Evolutionary conservation across 495 filamentous ascomycete species (phyloP).

Genomic region (Tuber umbilicatum): DNA sequence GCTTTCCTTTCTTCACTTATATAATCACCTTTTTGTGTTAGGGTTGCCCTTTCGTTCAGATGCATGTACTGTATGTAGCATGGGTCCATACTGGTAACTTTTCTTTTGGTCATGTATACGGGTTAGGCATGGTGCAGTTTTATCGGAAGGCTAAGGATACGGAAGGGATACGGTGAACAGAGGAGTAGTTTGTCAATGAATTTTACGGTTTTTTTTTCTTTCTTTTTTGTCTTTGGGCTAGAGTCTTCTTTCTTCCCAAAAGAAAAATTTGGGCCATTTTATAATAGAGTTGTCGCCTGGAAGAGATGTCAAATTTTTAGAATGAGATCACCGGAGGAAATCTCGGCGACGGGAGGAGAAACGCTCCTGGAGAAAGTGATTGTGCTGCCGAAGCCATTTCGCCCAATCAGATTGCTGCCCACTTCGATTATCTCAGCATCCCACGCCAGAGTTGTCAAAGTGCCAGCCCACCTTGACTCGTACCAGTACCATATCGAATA

Average conservation of each 20-base stretch:
- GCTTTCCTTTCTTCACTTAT: slow-evolving; percentile 7
- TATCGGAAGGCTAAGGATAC: not conserved
- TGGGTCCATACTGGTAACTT: not conserved
- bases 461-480: not conserved
- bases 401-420: slow-evolving; percentile 20
- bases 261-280: not conserved
- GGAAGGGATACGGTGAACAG: not conserved
- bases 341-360: not conserved
- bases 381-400: not conserved
- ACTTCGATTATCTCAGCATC: slow-evolving; percentile 31
- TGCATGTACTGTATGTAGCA: slow-evolving; percentile 3
- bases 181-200: not conserved
- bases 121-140: not conserved
- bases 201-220: slow-evolving; percentile 14
- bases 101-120: not conserved
- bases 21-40: slow-evolving; percentile 14
- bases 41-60: slow-evolving; percentile 14
- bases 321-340: not conserved
- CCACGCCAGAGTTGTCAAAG: not conserved
- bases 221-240: slow-evolving; percentile 10
- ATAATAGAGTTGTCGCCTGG: not conserved
- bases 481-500: slow-evolving; percentile 7
- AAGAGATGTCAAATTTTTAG: not conserved
- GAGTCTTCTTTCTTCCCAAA: not conserved
- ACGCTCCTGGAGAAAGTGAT: not conserved